Evolutionary conservation across 495 filamentous ascomycete species (phyloP).

Genomic region (Cetradonia linearis): DNA sequence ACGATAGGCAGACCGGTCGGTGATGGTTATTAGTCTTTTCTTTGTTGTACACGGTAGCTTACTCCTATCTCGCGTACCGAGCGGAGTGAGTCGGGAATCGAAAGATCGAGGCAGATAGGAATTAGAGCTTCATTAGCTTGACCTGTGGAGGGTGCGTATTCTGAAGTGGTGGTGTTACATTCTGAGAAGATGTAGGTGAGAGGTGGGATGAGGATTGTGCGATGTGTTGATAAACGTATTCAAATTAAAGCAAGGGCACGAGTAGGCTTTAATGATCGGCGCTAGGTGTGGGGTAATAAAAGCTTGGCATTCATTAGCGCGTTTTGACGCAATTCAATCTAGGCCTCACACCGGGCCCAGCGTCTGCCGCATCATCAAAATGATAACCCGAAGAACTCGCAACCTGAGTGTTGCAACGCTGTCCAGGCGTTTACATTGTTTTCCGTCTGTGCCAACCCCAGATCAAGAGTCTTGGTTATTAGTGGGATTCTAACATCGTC

Average conservation of each 20-base stretch:
- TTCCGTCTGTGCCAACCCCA: background rate
- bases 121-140: background rate
- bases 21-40: background rate
- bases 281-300: conserved; percentile 3
- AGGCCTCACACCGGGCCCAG: background rate
- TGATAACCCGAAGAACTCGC: background rate
- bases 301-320: background rate
- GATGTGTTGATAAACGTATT: conserved; percentile 5
- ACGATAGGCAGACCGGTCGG: background rate
- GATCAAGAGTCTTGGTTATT: background rate
- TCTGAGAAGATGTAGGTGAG: background rate
- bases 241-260: conserved; percentile 3
- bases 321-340: background rate
- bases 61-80: background rate
- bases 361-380: background rate
- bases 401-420: background rate
- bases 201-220: background rate
- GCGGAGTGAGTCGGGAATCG: background rate
- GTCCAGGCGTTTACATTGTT: background rate
- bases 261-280: background rate
- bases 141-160: background rate
- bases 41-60: conserved; percentile 4
- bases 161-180: background rate
- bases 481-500: background rate
- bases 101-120: background rate